Evolutionary conservation across 805 yeast genomes (phyloP).

Genomic region (Starmerella stigmatis): DNA sequence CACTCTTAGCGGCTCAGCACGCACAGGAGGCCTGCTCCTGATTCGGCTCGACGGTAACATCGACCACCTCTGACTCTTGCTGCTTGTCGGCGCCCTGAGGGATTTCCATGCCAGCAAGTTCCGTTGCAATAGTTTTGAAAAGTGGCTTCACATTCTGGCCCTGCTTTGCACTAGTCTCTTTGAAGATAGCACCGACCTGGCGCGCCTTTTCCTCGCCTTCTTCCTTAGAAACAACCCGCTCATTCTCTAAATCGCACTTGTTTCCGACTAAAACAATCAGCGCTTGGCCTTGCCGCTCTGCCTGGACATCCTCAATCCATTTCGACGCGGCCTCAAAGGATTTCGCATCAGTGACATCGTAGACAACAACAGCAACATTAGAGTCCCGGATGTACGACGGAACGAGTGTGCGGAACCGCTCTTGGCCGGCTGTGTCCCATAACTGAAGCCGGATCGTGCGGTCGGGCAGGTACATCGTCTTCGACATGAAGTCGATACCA

Average conservation of each 20-base stretch:
- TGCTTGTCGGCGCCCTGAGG: conserved; percentile 20
- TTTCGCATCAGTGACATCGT: conserved; percentile 76
- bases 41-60: conserved; percentile 26
- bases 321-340: conserved; percentile 74
- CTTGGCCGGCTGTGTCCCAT: conserved; percentile 99
- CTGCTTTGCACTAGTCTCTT: conserved; percentile 90
- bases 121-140: conserved; percentile 82
- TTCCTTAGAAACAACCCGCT: conserved; percentile 76
- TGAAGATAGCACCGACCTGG: conserved; percentile 63
- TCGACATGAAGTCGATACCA: conserved; percentile 90
- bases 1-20: conserved; percentile 10
- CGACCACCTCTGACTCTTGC: conserved; percentile 24
- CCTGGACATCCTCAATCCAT: conserved; percentile 91
- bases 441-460: conserved; percentile 88
- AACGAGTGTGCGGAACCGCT: conserved; percentile 83
- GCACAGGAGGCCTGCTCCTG: conserved; percentile 27
- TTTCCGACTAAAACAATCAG: conserved; percentile 86
- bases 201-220: conserved; percentile 80
- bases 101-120: conserved; percentile 70
- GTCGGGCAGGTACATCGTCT: conserved; percentile 91
- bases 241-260: conserved; percentile 72
- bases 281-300: conserved; percentile 84
- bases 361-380: conserved; percentile 93
- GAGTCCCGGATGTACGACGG: conserved; percentile 94
- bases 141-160: conserved; percentile 86